A percentile compares a stretch with the other conserved stretches of the same genome.
Conservation (phyloP, 768 basidiomycete genomes). For the Lepiota subincarnata region DNA sequence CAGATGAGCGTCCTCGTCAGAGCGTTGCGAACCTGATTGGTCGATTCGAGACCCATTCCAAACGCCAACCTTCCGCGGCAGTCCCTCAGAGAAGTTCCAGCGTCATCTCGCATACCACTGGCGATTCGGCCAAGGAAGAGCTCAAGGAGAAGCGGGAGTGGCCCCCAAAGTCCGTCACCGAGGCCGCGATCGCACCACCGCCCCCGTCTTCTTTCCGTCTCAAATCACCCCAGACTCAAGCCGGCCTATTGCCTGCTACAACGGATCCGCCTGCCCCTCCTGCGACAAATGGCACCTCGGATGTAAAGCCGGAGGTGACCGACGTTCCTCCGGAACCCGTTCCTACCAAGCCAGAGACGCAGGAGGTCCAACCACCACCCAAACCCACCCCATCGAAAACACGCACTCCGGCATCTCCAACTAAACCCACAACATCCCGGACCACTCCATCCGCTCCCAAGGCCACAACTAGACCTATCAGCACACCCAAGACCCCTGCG, state of each 20-base stretch:
- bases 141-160: slow-evolving; percentile 71
- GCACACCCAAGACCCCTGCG: slow-evolving; percentile 18
- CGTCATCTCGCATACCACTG: slow-evolving; percentile 57
- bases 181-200: background rate
- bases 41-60: slow-evolving; percentile 79
- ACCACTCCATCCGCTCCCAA: slow-evolving; percentile 21
- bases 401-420: slow-evolving; percentile 16
- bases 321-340: slow-evolving; percentile 11
- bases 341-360: slow-evolving; percentile 21
- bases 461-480: slow-evolving; percentile 15
- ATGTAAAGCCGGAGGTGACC: slow-evolving; percentile 1
- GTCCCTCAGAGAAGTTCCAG: slow-evolving; percentile 58
- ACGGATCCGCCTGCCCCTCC: background rate
- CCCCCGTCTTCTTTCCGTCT: slow-evolving; percentile 5
- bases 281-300: slow-evolving; percentile 1
- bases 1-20: slow-evolving; percentile 83
- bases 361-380: slow-evolving; percentile 3
- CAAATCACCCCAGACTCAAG: slow-evolving; percentile 6
- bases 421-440: slow-evolving; percentile 18
- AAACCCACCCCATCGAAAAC: slow-evolving; percentile 11
- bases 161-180: slow-evolving; percentile 50
- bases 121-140: slow-evolving; percentile 65
- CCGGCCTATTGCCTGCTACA: background rate
- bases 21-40: slow-evolving; percentile 91
- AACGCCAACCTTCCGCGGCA: slow-evolving; percentile 40